Conservation (phyloP, 2,329 filamentous ascomycete species). For the Cladosporium sp. region DNA sequence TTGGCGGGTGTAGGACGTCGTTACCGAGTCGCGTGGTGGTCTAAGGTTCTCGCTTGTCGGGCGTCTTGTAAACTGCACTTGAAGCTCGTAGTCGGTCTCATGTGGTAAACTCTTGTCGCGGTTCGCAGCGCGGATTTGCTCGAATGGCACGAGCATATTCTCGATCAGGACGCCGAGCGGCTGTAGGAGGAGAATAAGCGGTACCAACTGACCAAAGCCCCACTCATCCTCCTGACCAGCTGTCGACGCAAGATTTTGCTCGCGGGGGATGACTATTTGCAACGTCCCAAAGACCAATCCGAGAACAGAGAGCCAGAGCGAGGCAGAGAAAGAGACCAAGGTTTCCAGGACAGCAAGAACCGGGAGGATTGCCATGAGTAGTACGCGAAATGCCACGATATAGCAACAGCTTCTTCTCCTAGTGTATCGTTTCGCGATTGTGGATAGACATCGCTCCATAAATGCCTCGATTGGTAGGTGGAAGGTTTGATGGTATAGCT, state of each 20-base stretch:
- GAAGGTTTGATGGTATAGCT: slow-evolving; percentile 15
- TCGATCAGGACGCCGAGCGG: slow-evolving; percentile 22
- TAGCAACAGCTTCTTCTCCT: background rate
- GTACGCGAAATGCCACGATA: background rate
- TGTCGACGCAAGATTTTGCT: slow-evolving; percentile 7
- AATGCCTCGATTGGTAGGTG: slow-evolving; percentile 15
- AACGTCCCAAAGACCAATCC: slow-evolving; percentile 25
- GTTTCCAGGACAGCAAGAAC: slow-evolving; percentile 18
- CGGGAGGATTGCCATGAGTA: slow-evolving; percentile 15
- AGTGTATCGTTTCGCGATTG: slow-evolving; percentile 15
- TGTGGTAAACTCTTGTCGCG: background rate
- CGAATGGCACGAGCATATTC: slow-evolving; percentile 12
- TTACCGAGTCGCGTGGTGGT: background rate
- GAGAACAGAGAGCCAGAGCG: slow-evolving; percentile 20
- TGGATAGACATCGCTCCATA: slow-evolving; percentile 16
- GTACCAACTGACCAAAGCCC: slow-evolving; percentile 24
- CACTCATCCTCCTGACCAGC: slow-evolving; percentile 13
- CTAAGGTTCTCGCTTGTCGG: background rate
- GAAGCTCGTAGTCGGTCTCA: background rate
- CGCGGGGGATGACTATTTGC: slow-evolving; percentile 22
- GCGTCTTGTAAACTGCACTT: background rate
- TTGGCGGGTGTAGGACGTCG: background rate
- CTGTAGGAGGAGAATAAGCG: slow-evolving; percentile 23
- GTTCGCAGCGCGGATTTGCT: background rate
- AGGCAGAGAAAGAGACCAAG: slow-evolving; percentile 22